Evolutionary conservation across 148 eudicot genomes (phyloP).

Genomic region (Agrostemma githago): DNA sequence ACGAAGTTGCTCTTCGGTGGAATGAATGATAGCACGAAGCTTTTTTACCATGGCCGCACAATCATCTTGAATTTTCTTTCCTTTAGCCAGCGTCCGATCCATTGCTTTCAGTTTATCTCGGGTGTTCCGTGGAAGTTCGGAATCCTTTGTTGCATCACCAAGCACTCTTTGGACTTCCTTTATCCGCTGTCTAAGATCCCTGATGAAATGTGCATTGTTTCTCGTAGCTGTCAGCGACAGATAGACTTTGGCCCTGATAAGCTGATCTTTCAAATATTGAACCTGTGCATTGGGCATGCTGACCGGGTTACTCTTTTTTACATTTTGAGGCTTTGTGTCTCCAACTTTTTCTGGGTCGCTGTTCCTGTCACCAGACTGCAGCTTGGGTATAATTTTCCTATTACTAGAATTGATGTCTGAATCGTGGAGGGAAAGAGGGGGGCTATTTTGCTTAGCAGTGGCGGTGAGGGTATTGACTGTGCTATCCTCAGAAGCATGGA

Average conservation of each 20-base stretch:
- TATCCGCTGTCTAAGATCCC: conserved; percentile 74
- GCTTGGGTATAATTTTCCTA: conserved; percentile 27
- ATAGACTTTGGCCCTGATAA: conserved; percentile 67
- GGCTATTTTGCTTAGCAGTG: background rate
- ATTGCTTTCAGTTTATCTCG: conserved; percentile 67
- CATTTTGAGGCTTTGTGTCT: conserved; percentile 27
- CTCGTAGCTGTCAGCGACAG: conserved; percentile 77
- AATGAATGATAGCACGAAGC: conserved; percentile 95
- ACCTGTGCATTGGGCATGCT: conserved; percentile 48
- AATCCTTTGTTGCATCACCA: conserved; percentile 75
- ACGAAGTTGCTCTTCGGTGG: conserved; percentile 89
- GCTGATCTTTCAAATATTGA: conserved; percentile 79
- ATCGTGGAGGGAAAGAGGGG: background rate
- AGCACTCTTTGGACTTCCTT: conserved; percentile 80
- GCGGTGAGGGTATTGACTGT: background rate
- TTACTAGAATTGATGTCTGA: background rate
- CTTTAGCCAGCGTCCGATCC: conserved; percentile 83
- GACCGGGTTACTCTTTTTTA: conserved; percentile 36
- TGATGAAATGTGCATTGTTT: conserved; percentile 73
- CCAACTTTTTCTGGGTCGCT: conserved; percentile 22
- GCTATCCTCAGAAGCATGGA: background rate
- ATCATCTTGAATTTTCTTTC: conserved; percentile 87
- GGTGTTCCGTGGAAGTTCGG: conserved; percentile 70
- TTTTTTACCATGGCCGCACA: conserved; percentile 80
- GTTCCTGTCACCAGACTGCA: conserved; percentile 26